Evolutionary conservation across 164 flowering plant species (phyloP).

Genomic region (Litsea cubeba): DNA sequence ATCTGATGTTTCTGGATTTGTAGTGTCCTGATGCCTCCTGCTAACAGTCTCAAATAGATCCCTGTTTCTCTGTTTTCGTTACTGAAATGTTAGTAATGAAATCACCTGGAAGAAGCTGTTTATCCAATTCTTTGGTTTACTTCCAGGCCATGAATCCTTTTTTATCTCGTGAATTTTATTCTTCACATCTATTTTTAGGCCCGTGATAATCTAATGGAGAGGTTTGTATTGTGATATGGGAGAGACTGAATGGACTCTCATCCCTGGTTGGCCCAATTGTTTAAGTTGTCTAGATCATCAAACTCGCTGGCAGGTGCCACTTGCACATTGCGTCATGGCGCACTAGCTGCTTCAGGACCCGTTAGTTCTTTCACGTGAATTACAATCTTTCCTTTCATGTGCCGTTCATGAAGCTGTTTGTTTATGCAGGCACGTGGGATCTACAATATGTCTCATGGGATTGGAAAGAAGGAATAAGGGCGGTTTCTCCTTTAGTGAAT

Average conservation of each 20-base stretch:
- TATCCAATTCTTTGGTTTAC: too few relatives aligned
- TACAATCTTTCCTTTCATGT: background rate
- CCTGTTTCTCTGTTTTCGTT: background rate
- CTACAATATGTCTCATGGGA: slow-evolving; percentile 80
- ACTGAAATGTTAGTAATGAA: background rate
- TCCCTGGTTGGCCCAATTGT: background rate
- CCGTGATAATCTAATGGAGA: too few relatives aligned
- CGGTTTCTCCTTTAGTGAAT: background rate
- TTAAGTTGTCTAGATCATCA: background rate
- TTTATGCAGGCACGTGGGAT: slow-evolving; percentile 62
- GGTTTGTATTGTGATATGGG: too few relatives aligned
- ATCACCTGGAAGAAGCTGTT: too few relatives aligned
- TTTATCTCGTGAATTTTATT: too few relatives aligned
- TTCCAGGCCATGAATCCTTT: too few relatives aligned
- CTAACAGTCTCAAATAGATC: background rate
- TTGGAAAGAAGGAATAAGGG: slow-evolving; percentile 71
- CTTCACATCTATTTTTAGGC: too few relatives aligned
- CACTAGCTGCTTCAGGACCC: background rate
- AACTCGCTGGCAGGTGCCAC: background rate
- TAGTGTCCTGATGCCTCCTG: background rate
- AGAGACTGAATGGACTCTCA: background rate
- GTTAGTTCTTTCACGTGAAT: background rate
- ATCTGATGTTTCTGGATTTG: background rate
- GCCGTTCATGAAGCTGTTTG: background rate
- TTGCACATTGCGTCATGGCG: background rate